Base-by-base conservation (phyloP, 352 stramenopile species). In the Albugo candida region DNA sequence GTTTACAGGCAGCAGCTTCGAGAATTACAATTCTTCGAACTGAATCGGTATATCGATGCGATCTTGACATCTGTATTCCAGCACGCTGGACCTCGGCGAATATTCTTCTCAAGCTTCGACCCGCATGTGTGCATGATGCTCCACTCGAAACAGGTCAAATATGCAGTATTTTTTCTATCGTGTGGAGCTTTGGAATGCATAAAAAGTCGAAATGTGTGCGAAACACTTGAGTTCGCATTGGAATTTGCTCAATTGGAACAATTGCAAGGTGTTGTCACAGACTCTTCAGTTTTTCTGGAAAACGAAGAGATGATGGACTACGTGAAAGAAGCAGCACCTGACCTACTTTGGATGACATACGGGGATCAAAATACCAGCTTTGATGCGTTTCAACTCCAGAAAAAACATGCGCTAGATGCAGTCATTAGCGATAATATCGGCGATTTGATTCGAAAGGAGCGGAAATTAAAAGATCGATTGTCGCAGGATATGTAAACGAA, bases 21-120 rank as follows among this genome's bases (percentile, higher is more conserved):
- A 13, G 63, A 50, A 24, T 63, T 64, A 14, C 57, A 59, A 14
- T 55, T 60, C 43, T 88, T 88, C 31, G 69, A 67, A 16, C 70
- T 86, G 49, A 83, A 88, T 48, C 62, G 53, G 27, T 88, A 88
- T 54, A 42, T 88, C 5, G 73, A 88, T 42, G 51, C 36, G 45
- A 72, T 88, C n/a, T 56, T 88, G 0, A 47, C 67, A 41, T 83
- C 67, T 40, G 71, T 88, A 16, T 84, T 85, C 39, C 64, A 78
- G 41, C 59, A 70, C 42, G 71, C 70, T 6, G 64, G 66, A 16
- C 53, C 60, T 13, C 70, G 71, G 24, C 63, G 69, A 27, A 70
- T 88, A 20, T 83, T 85, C 54, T 86, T 88, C 48, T 88, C 76
- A 47, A 84, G 76, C 59, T 88, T 88, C 40, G 73, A 83, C 34